These are phyloP conservation scores for Dictyostelium intermedium DNA, from an alignment of 78 protist species.

Conservation along the genomic window DNA sequence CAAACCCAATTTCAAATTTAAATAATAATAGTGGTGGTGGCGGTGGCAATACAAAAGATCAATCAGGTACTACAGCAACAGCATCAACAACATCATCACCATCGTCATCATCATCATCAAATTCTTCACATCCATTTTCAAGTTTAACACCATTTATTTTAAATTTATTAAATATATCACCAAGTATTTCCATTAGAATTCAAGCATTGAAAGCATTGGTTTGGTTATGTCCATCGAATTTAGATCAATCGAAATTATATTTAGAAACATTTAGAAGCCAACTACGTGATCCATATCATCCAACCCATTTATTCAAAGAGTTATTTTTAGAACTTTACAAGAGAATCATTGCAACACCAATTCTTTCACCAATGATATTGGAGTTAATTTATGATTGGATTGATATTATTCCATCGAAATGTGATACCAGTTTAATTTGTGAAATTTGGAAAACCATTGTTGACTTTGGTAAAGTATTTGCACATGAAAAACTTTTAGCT, in stretches of 20 bases:
- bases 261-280: constrained; percentile 24
- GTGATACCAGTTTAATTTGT: not conserved
- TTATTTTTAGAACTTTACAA: constrained; percentile 42
- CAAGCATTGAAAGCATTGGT: constrained; percentile 51
- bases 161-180: constrained; percentile 15
- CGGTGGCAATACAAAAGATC: not conserved
- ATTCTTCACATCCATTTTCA: constrained; percentile 31
- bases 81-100: not conserved
- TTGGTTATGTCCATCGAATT: constrained; percentile 59
- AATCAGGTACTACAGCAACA: not conserved
- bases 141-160: constrained; percentile 22
- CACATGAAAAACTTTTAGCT: not conserved
- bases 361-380: constrained; percentile 56
- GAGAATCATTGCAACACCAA: constrained; percentile 54
- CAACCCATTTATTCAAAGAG: constrained; percentile 46
- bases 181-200: constrained; percentile 54
- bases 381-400: constrained; percentile 62
- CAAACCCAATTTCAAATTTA: not conserved
- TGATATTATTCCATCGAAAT: constrained; percentile 58
- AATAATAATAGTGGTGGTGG: not conserved
- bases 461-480: constrained; percentile 19
- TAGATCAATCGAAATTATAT: not conserved
- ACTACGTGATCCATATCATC: constrained; percentile 51
- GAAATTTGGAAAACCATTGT: constrained; percentile 30
- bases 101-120: not conserved